Percentiles rank a stretch among this genome's conserved stretches.
Evolutionary conservation across 2,329 filamentous ascomycete species (phyloP).

Genomic region (Colletotrichum tamarilloi): DNA sequence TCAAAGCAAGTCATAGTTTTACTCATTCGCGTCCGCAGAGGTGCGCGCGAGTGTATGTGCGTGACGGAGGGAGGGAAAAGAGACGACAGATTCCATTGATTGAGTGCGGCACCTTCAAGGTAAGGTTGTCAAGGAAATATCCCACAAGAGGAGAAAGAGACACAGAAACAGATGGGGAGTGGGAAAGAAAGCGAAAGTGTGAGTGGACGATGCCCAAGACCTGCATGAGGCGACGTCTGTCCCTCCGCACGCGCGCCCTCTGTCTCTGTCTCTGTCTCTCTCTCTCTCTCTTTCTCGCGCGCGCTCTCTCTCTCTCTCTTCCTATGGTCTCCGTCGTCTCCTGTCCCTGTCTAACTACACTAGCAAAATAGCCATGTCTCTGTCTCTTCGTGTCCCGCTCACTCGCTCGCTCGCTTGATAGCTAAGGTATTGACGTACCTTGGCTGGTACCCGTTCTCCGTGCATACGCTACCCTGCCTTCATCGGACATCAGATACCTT

Average conservation of each 20-base stretch:
- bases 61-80: not conserved
- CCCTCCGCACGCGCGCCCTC: not conserved
- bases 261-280: not conserved
- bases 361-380: not conserved
- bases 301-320: not conserved
- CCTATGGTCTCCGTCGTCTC: constrained; percentile 3
- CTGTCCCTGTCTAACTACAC: not conserved
- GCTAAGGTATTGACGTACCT: constrained; percentile 13
- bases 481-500: constrained; percentile 26
- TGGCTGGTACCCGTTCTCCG: constrained; percentile 17
- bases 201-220: constrained; percentile 13
- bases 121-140: constrained; percentile 4
- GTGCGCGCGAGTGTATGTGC: not conserved
- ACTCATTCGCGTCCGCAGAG: not conserved
- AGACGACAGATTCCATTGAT: not conserved
- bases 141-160: not conserved
- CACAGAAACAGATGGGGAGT: not conserved
- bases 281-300: not conserved
- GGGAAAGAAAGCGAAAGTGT: not conserved
- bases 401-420: constrained; percentile 1
- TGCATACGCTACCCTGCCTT: constrained; percentile 24
- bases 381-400: constrained; percentile 20
- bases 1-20: not conserved
- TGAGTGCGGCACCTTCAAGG: not conserved
- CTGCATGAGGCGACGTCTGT: constrained; percentile 16